phyloP scores from a whole-genome alignment of 2,329 filamentous ascomycete genomes.

The Phialophora macrospora region DNA sequence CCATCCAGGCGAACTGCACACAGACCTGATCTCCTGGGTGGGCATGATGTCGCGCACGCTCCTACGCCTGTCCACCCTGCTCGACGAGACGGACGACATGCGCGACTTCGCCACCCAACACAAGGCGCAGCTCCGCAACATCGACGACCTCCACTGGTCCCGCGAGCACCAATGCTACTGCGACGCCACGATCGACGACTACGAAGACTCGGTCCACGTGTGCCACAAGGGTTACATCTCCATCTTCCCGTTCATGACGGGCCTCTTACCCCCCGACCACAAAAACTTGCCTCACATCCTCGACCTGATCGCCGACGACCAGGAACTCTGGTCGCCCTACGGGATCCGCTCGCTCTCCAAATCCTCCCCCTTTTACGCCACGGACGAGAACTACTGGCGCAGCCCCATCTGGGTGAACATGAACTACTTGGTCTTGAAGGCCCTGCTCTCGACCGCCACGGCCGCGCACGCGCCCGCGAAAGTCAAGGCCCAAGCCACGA shows the following conservation, averaged over 20 bases:
- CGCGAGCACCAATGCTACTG: constrained; percentile 81
- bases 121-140: constrained; percentile 78
- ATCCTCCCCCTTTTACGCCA: constrained; percentile 80
- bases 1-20: constrained; percentile 92
- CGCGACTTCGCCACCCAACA: constrained; percentile 73
- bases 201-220: constrained; percentile 84
- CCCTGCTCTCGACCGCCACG: constrained; percentile 65
- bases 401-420: constrained; percentile 95
- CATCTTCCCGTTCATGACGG: constrained; percentile 87
- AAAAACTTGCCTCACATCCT: constrained; percentile 75
- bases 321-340: constrained; percentile 86
- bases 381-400: constrained; percentile 95
- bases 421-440: constrained; percentile 83
- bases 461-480: constrained; percentile 26
- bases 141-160: constrained; percentile 93
- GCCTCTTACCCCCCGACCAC: constrained; percentile 74
- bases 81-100: constrained; percentile 78
- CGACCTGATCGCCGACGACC: constrained; percentile 76
- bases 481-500: constrained; percentile 60
- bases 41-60: constrained; percentile 94
- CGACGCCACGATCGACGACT: constrained; percentile 93
- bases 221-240: constrained; percentile 98
- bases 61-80: constrained; percentile 73
- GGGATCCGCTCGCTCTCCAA: constrained; percentile 91
- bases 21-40: constrained; percentile 95